These are phyloP conservation scores for Phlebiopsis gigantea DNA, from an alignment of 768 basidiomycete genomes.

Conservation along the genomic window DNA sequence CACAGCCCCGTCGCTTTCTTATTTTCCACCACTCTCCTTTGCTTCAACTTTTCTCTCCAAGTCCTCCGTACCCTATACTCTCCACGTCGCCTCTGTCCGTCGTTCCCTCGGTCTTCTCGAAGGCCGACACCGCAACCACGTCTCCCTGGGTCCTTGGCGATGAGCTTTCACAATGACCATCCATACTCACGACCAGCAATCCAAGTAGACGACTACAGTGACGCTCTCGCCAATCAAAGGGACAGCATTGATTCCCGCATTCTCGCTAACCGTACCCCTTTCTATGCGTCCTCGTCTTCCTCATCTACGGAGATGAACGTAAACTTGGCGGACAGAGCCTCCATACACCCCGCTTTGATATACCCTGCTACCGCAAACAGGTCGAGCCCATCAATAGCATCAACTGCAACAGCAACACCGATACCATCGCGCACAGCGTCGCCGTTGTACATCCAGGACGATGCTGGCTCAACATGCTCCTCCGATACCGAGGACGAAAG, in stretches of 20 bases:
- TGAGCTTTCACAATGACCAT: background rate
- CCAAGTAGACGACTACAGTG: constrained; percentile 12
- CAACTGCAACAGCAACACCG: constrained; percentile 39
- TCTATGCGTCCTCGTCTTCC: constrained; percentile 19
- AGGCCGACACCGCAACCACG: background rate
- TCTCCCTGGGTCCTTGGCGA: constrained; percentile 1
- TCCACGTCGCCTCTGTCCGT: background rate
- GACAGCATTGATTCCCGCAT: constrained; percentile 9
- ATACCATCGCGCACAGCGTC: constrained; percentile 58
- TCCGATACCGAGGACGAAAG: constrained; percentile 53
- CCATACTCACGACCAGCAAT: constrained; percentile 9
- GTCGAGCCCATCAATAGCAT: constrained; percentile 21
- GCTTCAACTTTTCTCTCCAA: background rate
- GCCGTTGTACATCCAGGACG: constrained; percentile 43
- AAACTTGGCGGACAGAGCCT: constrained; percentile 14
- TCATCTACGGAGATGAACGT: constrained; percentile 20
- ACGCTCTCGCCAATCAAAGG: constrained; percentile 4
- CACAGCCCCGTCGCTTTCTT: constrained; percentile 15
- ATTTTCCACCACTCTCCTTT: constrained; percentile 8
- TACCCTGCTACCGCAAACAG: constrained; percentile 17
- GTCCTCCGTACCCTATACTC: background rate
- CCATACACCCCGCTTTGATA: constrained; percentile 35
- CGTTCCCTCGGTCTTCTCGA: background rate
- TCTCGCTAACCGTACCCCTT: constrained; percentile 14
- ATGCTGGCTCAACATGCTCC: constrained; percentile 45